phyloP scores from a whole-genome alignment of 352 stramenopile species.

The Globisporangium iwayamae region DNA sequence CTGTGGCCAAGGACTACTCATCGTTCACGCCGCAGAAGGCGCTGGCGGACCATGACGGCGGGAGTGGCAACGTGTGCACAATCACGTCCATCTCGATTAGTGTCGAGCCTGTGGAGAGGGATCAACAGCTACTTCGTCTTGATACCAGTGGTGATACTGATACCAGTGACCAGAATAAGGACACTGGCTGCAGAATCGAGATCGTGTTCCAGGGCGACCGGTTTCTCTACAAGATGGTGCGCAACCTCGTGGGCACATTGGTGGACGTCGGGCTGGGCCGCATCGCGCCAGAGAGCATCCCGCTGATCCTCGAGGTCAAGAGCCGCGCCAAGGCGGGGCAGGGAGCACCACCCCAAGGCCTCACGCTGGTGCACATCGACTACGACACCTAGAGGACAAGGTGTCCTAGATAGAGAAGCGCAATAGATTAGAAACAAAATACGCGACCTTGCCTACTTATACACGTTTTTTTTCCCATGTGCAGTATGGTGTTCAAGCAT shows the following conservation, averaged over 20 bases:
- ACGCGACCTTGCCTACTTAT: background rate
- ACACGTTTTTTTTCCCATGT: no score
- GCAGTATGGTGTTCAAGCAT: no score
- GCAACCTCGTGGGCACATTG: slow-evolving; percentile 74
- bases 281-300: slow-evolving; percentile 36
- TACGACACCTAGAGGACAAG: slow-evolving; percentile 8
- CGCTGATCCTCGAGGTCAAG: slow-evolving; percentile 43
- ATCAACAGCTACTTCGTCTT: background rate
- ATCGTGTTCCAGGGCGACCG: slow-evolving; percentile 63
- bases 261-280: slow-evolving; percentile 68
- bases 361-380: slow-evolving; percentile 37
- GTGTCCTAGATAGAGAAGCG: slow-evolving; percentile 4
- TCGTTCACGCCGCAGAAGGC: slow-evolving; percentile 54
- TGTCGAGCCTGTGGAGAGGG: background rate
- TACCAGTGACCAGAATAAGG: slow-evolving; percentile 21
- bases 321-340: slow-evolving; percentile 54
- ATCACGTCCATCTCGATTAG: slow-evolving; percentile 36
- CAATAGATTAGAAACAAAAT: background rate
- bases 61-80: slow-evolving; percentile 50
- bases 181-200: slow-evolving; percentile 29
- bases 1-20: slow-evolving; percentile 54
- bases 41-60: slow-evolving; percentile 23
- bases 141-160: slow-evolving; percentile 15
- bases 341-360: slow-evolving; percentile 60
- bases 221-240: slow-evolving; percentile 87